Conservation (phyloP, 2,329 filamentous ascomycete species). For the Alternaria gansuensis region DNA sequence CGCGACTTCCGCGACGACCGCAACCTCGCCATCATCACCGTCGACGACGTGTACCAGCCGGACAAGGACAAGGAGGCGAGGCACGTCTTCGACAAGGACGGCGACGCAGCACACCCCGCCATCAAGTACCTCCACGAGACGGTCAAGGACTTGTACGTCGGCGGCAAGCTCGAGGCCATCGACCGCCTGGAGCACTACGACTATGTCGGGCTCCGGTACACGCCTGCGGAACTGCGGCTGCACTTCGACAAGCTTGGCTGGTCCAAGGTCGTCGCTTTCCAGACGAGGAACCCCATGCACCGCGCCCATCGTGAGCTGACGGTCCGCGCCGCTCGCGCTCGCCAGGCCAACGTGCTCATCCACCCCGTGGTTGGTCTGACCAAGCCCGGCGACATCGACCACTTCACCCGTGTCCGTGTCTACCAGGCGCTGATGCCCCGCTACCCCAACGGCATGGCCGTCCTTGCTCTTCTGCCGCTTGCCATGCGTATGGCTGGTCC, state of each 20-base stretch:
- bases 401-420: conserved; percentile 98
- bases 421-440: conserved; percentile 96
- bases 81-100: conserved; percentile 93
- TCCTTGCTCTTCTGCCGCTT: conserved; percentile 90
- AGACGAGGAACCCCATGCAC: conserved; percentile 98
- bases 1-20: conserved; percentile 96
- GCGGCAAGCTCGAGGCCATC: conserved; percentile 94
- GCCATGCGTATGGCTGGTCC: conserved; percentile 99
- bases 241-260: conserved; percentile 99
- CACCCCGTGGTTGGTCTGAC: conserved; percentile 98
- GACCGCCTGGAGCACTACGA: conserved; percentile 98
- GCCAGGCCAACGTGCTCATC: conserved; percentile 98
- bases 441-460: conserved; percentile 99
- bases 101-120: conserved; percentile 89
- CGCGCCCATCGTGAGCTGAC: conserved; percentile 97
- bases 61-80: conserved; percentile 96
- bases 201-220: conserved; percentile 94
- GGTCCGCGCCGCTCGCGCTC: conserved; percentile 91
- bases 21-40: conserved; percentile 92
- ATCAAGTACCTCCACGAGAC: conserved; percentile 87
- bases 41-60: conserved; percentile 94
- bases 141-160: conserved; percentile 88
- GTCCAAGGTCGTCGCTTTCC: conserved; percentile 97
- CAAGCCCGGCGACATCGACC: conserved; percentile 99
- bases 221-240: conserved; percentile 89